Evolutionary conservation across 306 rosid genomes (phyloP).

Genomic region (Cucurbita argyrosperma): DNA sequence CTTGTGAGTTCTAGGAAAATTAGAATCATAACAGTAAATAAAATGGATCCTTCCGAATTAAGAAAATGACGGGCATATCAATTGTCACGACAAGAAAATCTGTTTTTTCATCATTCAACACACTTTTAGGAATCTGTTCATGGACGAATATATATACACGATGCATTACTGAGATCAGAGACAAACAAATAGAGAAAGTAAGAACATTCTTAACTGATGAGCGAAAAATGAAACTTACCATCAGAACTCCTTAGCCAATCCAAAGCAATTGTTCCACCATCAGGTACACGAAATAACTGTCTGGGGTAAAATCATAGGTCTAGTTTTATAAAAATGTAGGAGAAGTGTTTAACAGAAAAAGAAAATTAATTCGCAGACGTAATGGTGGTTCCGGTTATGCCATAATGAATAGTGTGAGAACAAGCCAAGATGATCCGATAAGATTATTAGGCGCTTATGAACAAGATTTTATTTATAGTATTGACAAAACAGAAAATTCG

Average conservation of each 20-base stretch:
- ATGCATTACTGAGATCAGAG: neutral
- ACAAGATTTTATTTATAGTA: neutral
- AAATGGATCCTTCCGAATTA: neutral
- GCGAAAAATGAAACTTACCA: constrained; percentile 23
- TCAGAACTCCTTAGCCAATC: constrained; percentile 46
- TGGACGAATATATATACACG: neutral
- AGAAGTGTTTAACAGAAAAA: neutral
- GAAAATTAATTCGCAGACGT: neutral
- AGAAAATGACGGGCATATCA: neutral
- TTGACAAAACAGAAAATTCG: neutral
- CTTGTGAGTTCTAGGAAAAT: neutral
- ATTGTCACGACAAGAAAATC: neutral
- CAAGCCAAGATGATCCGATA: neutral
- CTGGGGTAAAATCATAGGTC: constrained; percentile 15
- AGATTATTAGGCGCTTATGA: neutral
- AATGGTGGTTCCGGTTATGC: neutral
- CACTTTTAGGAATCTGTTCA: neutral
- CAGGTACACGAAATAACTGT: constrained; percentile 40
- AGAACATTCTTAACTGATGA: neutral
- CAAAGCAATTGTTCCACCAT: constrained; percentile 66
- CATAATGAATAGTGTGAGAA: neutral
- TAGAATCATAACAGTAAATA: neutral
- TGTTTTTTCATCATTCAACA: neutral
- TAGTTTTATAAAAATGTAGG: neutral
- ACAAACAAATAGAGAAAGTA: neutral